Evolutionary conservation across 176 grass and related monocot genomes (phyloP).

Genomic region (Leersia perrieri): DNA sequence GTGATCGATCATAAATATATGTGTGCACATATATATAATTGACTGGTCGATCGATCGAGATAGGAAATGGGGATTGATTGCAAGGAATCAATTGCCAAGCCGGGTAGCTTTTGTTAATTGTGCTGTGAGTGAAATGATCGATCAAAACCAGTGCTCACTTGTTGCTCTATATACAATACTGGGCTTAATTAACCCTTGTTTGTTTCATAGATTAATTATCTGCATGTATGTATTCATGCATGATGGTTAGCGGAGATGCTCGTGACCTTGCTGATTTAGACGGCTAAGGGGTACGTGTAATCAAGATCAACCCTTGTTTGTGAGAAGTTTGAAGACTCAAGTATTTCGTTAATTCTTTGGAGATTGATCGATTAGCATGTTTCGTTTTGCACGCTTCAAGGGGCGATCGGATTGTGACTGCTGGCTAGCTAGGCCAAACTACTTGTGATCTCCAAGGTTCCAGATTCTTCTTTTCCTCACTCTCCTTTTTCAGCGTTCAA

Average conservation of each 20-base stretch:
- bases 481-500: no score
- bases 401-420: background rate
- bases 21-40: background rate
- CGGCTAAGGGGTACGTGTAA: slow-evolving; percentile 6
- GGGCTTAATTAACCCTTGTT: background rate
- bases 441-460: background rate
- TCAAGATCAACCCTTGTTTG: background rate
- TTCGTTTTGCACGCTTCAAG: background rate
- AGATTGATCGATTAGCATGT: background rate
- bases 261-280: slow-evolving; percentile 21
- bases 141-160: background rate
- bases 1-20: background rate
- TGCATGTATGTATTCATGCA: background rate
- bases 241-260: background rate
- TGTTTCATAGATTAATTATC: background rate
- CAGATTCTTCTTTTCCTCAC: background rate
- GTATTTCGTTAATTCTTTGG: background rate
- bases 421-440: background rate
- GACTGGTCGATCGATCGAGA: background rate
- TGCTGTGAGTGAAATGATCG: background rate
- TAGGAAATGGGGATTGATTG: slow-evolving; percentile 19
- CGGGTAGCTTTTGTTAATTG: background rate
- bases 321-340: background rate
- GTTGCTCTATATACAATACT: background rate
- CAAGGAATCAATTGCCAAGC: background rate